Percentiles rank a stretch among this genome's conserved stretches.
Conservation (phyloP, 2,329 filamentous ascomycete genomes). For the Zymoseptoria pseudotritici region DNA sequence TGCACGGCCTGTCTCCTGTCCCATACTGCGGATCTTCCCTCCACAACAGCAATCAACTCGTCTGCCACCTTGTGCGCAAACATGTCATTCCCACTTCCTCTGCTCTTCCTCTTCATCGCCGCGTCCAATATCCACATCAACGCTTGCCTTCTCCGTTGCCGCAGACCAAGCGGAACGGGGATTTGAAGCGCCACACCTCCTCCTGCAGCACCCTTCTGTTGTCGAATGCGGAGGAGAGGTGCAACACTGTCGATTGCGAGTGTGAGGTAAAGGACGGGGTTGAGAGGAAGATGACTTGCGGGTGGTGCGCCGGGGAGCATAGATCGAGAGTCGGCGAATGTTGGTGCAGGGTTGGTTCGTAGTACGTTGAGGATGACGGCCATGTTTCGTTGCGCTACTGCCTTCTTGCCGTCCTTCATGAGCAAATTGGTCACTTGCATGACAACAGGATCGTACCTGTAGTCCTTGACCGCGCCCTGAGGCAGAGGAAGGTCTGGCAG, state of each 20-base stretch:
- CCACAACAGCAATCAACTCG: conserved; percentile 79
- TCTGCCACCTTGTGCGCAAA: conserved; percentile 74
- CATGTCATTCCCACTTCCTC: conserved; percentile 61
- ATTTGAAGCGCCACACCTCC: conserved; percentile 80
- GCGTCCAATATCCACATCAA: conserved; percentile 84
- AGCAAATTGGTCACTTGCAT: conserved; percentile 82
- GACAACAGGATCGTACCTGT: conserved; percentile 78
- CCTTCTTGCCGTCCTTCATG: conserved; percentile 87
- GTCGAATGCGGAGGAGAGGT: conserved; percentile 73
- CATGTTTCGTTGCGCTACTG: conserved; percentile 88
- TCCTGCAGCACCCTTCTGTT: conserved; percentile 69
- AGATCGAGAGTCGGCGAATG: conserved; percentile 60
- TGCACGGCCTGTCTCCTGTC: conserved; percentile 71
- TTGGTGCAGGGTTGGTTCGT: conserved; percentile 74
- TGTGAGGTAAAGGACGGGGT: conserved; percentile 83
- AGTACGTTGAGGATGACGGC: conserved; percentile 72
- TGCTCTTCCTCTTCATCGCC: conserved; percentile 69
- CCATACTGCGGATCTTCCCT: conserved; percentile 80
- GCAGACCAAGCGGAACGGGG: conserved; percentile 65
- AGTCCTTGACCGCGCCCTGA: conserved; percentile 58
- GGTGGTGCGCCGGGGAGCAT: conserved; percentile 70
- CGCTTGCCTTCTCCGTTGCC: conserved; percentile 70
- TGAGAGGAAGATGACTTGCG: conserved; percentile 70
- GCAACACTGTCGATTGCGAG: conserved; percentile 89
- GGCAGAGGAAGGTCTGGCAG: conserved; percentile 62